Base-by-base conservation (phyloP, 768 basidiomycete genomes). In the Suillus lakei region DNA sequence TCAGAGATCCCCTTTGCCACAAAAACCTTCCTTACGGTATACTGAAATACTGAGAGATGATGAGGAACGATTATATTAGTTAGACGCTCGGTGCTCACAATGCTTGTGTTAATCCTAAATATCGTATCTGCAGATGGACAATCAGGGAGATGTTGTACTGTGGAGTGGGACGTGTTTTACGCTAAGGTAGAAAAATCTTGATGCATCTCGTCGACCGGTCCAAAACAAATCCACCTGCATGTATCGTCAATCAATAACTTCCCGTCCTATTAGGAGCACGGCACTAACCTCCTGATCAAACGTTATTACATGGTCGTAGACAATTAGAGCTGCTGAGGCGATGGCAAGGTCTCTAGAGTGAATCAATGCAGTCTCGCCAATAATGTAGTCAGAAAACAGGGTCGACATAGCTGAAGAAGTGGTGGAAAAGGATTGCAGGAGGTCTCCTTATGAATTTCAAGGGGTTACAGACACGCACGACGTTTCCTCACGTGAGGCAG, bases 191-290 rank as follows among this genome's bases (percentile, higher is more conserved):
- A 68, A 21, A 7, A 66, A 50, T 43, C 50, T 67, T 5, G 67
- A 66, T 26, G 56, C 9, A 58, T 53, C 59, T 32, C 61, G 41
- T 41, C 16, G 26, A 28, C 55, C 41, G 21, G 43, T 44, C 67
- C 67, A 68, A 38, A 68, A 68, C 26, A 62, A 34, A 34, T n/a
- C 26, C 36, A 63, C 65, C 67, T 68, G 44, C 10, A 18, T 48
- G 9, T 38, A 9, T 26, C n/a, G 21, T 21, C 28, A 6, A 26
- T 34, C 63, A 23, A 59, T 28, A 23, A 39, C 36, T n/a, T n/a
- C 21, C 5, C 16, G 5, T 15, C 12, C 16, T 10, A 15, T 21
- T 32, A 30, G 5, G 18, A 21, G 9, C 18, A 56, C 6, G 30
- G 23, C 12, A 28, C 61, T 51, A 23, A 63, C 65, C 61, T 68